phyloP scores from a whole-genome alignment of 345 rosid species.

The Pelargonium nanum region DNA sequence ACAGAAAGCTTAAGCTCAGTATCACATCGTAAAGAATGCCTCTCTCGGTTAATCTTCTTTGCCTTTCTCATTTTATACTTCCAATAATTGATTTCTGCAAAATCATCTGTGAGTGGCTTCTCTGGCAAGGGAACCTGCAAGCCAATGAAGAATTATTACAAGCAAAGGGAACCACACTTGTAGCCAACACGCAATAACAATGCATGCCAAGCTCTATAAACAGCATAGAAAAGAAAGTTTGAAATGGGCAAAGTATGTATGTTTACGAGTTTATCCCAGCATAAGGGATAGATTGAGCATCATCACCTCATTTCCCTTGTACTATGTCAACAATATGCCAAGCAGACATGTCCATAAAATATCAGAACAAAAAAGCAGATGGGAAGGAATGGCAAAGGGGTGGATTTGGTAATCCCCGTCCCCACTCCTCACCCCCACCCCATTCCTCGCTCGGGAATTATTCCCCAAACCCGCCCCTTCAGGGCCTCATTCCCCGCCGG shows the following conservation, averaged over 20 bases:
- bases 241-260: slow-evolving; percentile 1
- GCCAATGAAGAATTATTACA: slow-evolving; percentile 7
- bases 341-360: slow-evolving; percentile 3
- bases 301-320: too few species aligned
- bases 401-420: too few species aligned
- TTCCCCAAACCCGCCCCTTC: too few species aligned
- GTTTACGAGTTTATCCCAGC: too few species aligned
- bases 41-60: slow-evolving; percentile 76
- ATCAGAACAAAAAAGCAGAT: too few species aligned
- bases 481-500: too few species aligned
- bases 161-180: slow-evolving; percentile 3
- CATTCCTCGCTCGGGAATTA: too few species aligned
- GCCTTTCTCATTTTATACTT: slow-evolving; percentile 67
- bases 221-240: neutral
- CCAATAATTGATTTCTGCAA: slow-evolving; percentile 55
- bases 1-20: slow-evolving; percentile 90
- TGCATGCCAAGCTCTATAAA: slow-evolving; percentile 1
- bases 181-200: neutral
- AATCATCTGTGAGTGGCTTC: slow-evolving; percentile 54
- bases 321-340: too few species aligned
- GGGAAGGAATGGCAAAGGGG: too few species aligned
- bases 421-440: too few species aligned
- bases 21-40: slow-evolving; percentile 88
- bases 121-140: slow-evolving; percentile 60
- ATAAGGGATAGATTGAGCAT: too few species aligned